Conservation (phyloP, 2,329 filamentous ascomycete genomes). For the Hawksworthiomyces lignivorus region DNA sequence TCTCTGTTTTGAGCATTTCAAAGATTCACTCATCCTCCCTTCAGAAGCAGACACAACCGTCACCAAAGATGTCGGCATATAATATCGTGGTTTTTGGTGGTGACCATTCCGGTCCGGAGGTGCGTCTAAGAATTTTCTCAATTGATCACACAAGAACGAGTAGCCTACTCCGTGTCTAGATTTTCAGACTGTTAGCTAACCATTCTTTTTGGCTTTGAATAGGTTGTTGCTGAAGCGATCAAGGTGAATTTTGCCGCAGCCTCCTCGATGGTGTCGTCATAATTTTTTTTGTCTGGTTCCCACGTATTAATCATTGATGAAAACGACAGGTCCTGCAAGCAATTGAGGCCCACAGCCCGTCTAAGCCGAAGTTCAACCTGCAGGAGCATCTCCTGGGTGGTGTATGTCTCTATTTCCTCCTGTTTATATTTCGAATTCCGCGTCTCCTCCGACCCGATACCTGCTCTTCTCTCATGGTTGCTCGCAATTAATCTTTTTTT, state of each 20-base stretch:
- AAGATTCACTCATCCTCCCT: no score
- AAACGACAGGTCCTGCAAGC: slow-evolving; percentile 62
- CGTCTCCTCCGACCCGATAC: slow-evolving; percentile 8
- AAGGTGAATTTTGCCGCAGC: slow-evolving; percentile 49
- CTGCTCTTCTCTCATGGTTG: no score
- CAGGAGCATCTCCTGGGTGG: slow-evolving; percentile 86
- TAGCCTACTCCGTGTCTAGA: no score
- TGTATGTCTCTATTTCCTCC: slow-evolving; percentile 47
- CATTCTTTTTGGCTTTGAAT: slow-evolving; percentile 2
- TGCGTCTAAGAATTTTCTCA: slow-evolving; percentile 30
- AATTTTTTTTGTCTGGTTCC: background rate
- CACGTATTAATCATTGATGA: background rate
- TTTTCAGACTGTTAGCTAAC: no score
- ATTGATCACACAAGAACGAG: slow-evolving; percentile 7
- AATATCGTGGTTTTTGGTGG: slow-evolving; percentile 77
- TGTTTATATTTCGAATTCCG: slow-evolving; percentile 53
- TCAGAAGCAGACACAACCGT: no score
- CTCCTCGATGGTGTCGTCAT: background rate
- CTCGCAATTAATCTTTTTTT: no score
- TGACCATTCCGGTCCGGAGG: slow-evolving; percentile 83
- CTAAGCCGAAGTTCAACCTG: slow-evolving; percentile 74
- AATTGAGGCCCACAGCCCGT: slow-evolving; percentile 63
- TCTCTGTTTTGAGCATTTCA: no score
- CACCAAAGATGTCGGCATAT: slow-evolving; percentile 58
- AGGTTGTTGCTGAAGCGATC: slow-evolving; percentile 78